Base-by-base conservation (phyloP, 129 eudicot genomes). In the Chrysanthemum makinoi region DNA sequence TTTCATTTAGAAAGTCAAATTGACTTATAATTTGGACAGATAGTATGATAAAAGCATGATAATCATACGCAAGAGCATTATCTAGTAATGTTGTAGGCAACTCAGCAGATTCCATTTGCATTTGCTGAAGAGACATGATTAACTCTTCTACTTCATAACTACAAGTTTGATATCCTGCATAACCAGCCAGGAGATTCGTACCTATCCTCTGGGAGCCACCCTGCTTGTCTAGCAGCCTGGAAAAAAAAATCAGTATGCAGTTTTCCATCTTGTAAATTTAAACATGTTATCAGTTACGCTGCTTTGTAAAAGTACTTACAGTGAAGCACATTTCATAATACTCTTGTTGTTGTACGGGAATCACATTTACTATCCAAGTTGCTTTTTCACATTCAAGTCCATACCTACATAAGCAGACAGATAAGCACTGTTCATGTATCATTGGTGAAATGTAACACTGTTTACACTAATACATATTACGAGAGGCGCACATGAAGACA, bases 141-240 rank as follows among this genome's bases (percentile, higher is more conserved):
- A 52, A 52, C 57, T 52, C 14, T 13, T 52, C 57, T 52, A 52
- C 57, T 52, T 52, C 57, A 15, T 52, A 15, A 52, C 19, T 52
- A 52, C 57, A 52, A n/a, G 57, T 52, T 52, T n/a, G 57, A 52
- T 52, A 52, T 52, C 57, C 57, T 11, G 57, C 57, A 15, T 52
- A 52, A 52, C 57, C 4, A 2, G 57, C 19, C 19, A 52, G 57
- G 57, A n/a, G 57, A 15, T 52, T 52, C 57, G 57, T 52, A 52
- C 57, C 57, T 52, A 52, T 52, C 19, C 19, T 52, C 57, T 4
- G 57, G 57, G 57, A 52, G 57, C 57, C 57, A 52, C 57, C 7
- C 7, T 52, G 18, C 19, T 52, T 52, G 16, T 52, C 57, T 52
- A 52, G 57, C 19, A 3, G 57, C 57, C 57, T 52, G 19, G 14